Evolutionary conservation across 805 yeast genomes (phyloP).

Genomic region (Saitoella complicata): DNA sequence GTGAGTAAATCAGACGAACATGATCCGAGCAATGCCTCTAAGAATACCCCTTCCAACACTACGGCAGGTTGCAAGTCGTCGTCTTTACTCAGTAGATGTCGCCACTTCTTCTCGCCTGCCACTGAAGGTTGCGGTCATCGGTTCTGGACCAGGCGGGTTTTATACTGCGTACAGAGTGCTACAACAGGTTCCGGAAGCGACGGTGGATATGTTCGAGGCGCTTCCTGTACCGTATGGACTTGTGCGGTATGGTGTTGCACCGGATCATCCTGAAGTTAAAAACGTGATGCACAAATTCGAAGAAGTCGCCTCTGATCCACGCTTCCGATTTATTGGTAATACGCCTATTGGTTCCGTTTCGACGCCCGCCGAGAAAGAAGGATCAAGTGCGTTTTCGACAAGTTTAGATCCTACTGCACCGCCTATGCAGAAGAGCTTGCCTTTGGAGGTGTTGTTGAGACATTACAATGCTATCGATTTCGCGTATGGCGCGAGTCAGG

Average conservation of each 20-base stretch:
- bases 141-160: slow-evolving; percentile 94
- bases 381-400: too few species aligned
- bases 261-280: slow-evolving; percentile 96
- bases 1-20: too few species aligned
- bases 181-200: slow-evolving; percentile 27
- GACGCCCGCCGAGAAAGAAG: too few species aligned
- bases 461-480: slow-evolving; percentile 59
- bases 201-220: slow-evolving; percentile 65
- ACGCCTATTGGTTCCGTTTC: slow-evolving; percentile 36
- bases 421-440: slow-evolving; percentile 27
- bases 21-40: too few species aligned
- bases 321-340: slow-evolving; percentile 55
- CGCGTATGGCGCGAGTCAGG: slow-evolving; percentile 64
- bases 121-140: slow-evolving; percentile 52
- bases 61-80: too few species aligned
- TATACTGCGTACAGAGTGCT: slow-evolving; percentile 68
- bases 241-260: slow-evolving; percentile 92
- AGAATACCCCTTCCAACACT: too few species aligned
- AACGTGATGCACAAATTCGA: slow-evolving; percentile 51
- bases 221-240: slow-evolving; percentile 85
- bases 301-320: slow-evolving; percentile 26
- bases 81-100: too few species aligned
- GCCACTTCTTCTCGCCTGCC: not conserved
- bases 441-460: slow-evolving; percentile 31
- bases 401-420: not conserved